Conservation (phyloP, 2,329 filamentous ascomycete species). For the Trichoderma sp. region DNA sequence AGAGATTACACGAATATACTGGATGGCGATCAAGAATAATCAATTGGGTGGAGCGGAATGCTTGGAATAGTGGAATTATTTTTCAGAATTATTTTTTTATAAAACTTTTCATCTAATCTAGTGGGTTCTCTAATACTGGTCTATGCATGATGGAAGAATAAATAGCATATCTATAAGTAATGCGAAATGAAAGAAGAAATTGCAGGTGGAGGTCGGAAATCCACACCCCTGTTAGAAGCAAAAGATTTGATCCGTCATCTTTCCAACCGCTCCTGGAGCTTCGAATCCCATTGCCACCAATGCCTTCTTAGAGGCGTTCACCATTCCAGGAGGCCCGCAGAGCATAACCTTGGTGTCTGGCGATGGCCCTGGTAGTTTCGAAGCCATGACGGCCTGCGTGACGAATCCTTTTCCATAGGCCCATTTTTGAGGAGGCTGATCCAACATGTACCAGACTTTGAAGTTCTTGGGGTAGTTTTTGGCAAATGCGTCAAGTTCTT, state of each 20-base stretch:
- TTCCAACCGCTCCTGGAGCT: slow-evolving; percentile 47
- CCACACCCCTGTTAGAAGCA: slow-evolving; percentile 40
- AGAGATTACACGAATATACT: slow-evolving; percentile 27
- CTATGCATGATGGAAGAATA: neutral
- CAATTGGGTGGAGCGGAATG: neutral
- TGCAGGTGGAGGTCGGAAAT: too few relatives aligned
- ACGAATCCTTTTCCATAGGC: slow-evolving; percentile 48
- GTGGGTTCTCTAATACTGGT: neutral
- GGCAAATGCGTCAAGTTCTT: slow-evolving; percentile 47
- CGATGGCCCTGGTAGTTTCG: slow-evolving; percentile 46
- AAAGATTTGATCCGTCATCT: slow-evolving; percentile 56
- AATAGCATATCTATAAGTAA: neutral
- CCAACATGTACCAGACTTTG: slow-evolving; percentile 54
- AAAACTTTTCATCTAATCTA: neutral
- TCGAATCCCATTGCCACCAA: slow-evolving; percentile 50
- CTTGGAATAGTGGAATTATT: neutral
- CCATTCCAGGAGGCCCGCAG: slow-evolving; percentile 61
- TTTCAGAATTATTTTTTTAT: neutral
- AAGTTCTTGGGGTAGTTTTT: slow-evolving; percentile 50
- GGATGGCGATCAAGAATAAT: neutral
- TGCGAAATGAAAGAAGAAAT: neutral
- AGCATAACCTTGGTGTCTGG: slow-evolving; percentile 53
- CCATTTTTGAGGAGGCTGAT: slow-evolving; percentile 48
- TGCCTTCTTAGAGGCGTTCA: slow-evolving; percentile 54
- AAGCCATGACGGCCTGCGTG: slow-evolving; percentile 48